Evolutionary conservation across 2,329 filamentous ascomycete species (phyloP).

Genomic region (Taxawa tesnikishii): DNA sequence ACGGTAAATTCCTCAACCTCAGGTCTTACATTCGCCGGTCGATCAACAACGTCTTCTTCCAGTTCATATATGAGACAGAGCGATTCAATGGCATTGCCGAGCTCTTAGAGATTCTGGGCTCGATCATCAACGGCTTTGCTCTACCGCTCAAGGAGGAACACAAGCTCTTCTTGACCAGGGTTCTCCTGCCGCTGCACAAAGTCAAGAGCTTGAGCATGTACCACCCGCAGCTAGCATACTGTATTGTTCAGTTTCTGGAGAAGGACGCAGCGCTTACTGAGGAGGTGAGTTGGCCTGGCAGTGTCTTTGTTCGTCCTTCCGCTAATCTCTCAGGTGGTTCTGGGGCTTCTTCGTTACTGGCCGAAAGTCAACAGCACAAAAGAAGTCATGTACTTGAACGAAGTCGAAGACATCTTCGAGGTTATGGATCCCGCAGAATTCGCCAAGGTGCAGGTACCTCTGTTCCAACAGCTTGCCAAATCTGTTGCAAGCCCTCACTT

Average conservation of each 20-base stretch:
- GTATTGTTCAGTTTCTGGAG: conserved; percentile 96
- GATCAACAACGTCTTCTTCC: conserved; percentile 99
- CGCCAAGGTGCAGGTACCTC: conserved; percentile 92
- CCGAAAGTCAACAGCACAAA: conserved; percentile 99
- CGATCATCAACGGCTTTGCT: conserved; percentile 98
- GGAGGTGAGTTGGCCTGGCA: conserved; percentile 51
- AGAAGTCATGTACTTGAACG: conserved; percentile 98
- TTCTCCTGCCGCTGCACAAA: conserved; percentile 89
- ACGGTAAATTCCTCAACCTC: conserved; percentile 96
- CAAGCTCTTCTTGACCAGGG: conserved; percentile 91
- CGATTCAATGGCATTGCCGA: conserved; percentile 97
- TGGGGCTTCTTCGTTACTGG: conserved; percentile 92
- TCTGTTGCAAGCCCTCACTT: conserved; percentile 98
- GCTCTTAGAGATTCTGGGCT: conserved; percentile 88
- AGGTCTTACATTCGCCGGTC: conserved; percentile 94
- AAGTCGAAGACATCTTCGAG: conserved; percentile 98
- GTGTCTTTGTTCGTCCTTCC: neutral
- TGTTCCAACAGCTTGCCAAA: conserved; percentile 95
- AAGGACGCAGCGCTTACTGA: conserved; percentile 95
- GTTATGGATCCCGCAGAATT: conserved; percentile 99
- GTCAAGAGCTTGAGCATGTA: conserved; percentile 99
- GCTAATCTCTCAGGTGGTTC: conserved; percentile 56
- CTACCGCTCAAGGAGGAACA: conserved; percentile 96
- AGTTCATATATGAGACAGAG: conserved; percentile 98
- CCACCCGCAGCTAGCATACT: conserved; percentile 94